Conservation (phyloP, 1,139 yeast species). For the Debaryomyces udenii region DNA sequence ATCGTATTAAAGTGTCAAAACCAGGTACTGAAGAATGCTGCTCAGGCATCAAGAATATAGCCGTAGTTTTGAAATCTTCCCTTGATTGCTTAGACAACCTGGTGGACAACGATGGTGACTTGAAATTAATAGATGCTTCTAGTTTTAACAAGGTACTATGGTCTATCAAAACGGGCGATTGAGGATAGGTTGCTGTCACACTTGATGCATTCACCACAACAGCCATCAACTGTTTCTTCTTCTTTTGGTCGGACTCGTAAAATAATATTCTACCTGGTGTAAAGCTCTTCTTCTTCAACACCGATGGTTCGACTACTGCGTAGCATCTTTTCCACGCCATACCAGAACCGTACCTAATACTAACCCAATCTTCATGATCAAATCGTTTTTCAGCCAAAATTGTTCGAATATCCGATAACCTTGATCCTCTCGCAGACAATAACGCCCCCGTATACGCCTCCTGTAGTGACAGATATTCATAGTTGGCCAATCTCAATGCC, state of each 20-base stretch:
- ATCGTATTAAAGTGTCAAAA: conserved; percentile 88
- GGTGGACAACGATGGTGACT: conserved; percentile 41
- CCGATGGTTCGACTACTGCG: conserved; percentile 83
- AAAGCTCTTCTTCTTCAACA: conserved; percentile 46
- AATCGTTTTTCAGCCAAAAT: conserved; percentile 82
- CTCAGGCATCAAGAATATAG: conserved; percentile 95
- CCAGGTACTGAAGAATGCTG: conserved; percentile 93
- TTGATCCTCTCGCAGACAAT: conserved; percentile 82
- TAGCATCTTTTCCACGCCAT: conserved; percentile 97
- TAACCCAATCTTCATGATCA: conserved; percentile 91
- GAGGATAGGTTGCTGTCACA: conserved; percentile 93
- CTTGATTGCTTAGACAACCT: conserved; percentile 44
- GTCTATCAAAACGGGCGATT: conserved; percentile 76
- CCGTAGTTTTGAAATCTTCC: conserved; percentile 68
- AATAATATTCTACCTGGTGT: conserved; percentile 61
- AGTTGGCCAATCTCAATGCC: conserved; percentile 77
- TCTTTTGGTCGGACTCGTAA: conserved; percentile 69
- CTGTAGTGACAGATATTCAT: conserved; percentile 80
- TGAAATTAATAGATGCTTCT: conserved; percentile 77
- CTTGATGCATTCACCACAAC: conserved; percentile 69
- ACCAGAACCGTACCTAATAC: conserved; percentile 93
- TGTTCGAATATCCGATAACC: conserved; percentile 83
- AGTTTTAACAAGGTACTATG: conserved; percentile 85
- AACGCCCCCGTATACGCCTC: conserved; percentile 96
- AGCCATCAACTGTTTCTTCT: conserved; percentile 80